Evolutionary conservation across 139 green algal species (phyloP).

Genomic region (Coelastrella sp.): DNA sequence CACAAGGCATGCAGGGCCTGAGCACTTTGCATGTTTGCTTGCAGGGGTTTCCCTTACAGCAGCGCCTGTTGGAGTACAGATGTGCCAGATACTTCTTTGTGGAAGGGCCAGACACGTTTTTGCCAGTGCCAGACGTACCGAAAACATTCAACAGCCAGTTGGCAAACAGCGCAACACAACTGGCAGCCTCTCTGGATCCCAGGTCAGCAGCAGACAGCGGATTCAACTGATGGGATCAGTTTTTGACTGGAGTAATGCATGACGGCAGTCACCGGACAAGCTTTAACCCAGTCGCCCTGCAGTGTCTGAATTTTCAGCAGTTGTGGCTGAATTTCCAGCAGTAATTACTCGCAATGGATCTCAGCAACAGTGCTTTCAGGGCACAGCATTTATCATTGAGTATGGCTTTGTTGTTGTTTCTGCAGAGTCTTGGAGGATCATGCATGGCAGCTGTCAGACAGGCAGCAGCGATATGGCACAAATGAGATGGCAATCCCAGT

Average conservation of each 20-base stretch:
- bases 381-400: too few species aligned
- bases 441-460: slow-evolving; percentile 55
- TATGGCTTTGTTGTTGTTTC: too few species aligned
- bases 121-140: slow-evolving; percentile 59
- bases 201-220: slow-evolving; percentile 3
- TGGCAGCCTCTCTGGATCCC: slow-evolving; percentile 37
- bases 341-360: too few species aligned
- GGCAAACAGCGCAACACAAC: slow-evolving; percentile 12
- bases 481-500: slow-evolving; percentile 72
- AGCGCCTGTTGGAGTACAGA: slow-evolving; percentile 66
- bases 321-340: too few species aligned
- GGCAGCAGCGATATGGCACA: slow-evolving; percentile 61
- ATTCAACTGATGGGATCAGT: too few species aligned
- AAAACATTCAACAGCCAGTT: slow-evolving; percentile 53
- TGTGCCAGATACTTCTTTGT: slow-evolving; percentile 68
- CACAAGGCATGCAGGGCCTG: too few species aligned
- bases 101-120: slow-evolving; percentile 48
- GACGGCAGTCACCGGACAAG: too few species aligned
- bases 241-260: too few species aligned
- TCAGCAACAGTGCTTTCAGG: too few species aligned
- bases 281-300: too few species aligned
- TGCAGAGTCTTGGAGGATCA: slow-evolving; percentile 40
- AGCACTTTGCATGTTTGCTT: too few species aligned
- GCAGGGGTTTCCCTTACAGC: slow-evolving; percentile 33
- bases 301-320: too few species aligned